Percentiles rank a stretch among this genome's conserved stretches.
These are phyloP conservation scores for Hibiscus mutabilis DNA, from an alignment of 345 rosid genomes.

Conservation along the genomic window DNA sequence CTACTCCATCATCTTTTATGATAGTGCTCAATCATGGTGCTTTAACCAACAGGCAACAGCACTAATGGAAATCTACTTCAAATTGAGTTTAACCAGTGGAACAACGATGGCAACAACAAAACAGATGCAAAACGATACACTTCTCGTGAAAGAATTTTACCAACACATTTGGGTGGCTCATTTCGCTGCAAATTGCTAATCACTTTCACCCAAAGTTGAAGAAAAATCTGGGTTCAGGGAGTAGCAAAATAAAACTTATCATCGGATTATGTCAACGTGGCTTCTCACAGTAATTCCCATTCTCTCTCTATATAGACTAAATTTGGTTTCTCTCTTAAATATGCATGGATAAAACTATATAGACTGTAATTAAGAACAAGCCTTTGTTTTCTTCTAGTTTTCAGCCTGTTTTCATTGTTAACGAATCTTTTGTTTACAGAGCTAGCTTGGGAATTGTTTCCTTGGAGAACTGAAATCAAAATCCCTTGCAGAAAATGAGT, in stretches of 20 bases:
- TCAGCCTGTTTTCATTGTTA: not conserved
- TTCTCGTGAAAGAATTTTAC: not conserved
- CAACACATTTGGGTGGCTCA: not conserved
- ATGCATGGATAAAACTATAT: not conserved
- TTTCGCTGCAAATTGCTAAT: not conserved
- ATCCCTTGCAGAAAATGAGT: conserved; percentile 20
- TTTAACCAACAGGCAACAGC: not conserved
- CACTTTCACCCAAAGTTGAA: not conserved
- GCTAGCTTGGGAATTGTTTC: not conserved
- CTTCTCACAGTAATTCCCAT: not conserved
- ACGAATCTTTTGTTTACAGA: not conserved
- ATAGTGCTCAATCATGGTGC: not conserved
- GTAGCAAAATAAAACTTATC: no score
- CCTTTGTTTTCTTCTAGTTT: not conserved
- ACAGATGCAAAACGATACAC: not conserved
- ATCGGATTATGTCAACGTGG: not conserved
- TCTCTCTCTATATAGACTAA: not conserved
- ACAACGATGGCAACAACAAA: no score
- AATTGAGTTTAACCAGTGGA: not conserved
- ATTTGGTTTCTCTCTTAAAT: not conserved
- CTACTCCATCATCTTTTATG: not conserved
- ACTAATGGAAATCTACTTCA: not conserved
- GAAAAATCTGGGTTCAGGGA: not conserved
- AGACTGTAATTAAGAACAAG: not conserved
- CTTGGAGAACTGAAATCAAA: not conserved